Evolutionary conservation across 495 filamentous ascomycete genomes (phyloP), one percentile per base, ranked within the genome.

Genomic region (Tuber umbilicatum): DNA sequence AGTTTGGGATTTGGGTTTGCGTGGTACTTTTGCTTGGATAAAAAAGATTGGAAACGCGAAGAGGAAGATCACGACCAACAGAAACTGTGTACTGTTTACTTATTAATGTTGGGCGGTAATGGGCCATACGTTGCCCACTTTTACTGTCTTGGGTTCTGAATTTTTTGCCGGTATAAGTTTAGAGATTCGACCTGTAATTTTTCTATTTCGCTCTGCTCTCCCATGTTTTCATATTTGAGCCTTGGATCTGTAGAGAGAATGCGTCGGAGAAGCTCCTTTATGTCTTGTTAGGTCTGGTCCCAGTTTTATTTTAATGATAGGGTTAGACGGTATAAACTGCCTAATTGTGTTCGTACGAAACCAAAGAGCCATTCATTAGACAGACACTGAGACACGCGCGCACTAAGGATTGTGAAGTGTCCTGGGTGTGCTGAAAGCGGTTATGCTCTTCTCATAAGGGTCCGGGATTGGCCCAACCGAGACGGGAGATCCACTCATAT

Each of bases 121-220:
- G 55, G 55, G 55, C 27, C 55, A 35, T 64, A 16, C 45, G 45
- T 17, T 64, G 55, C 27, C 55, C 19, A 64, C 7, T 64, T 35
- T 64, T 35, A 31, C 14, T 6, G 27, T 35, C 14, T 31, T 64
- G 55, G 55, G 55, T 64, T 35, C 27, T 31, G 55, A 31, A 19
- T 64, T 64, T 64, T 64, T 35, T 17, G 27, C 55, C 55, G 55
- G 55, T 31, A 17, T 19, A 64, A 35, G 55, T 64, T 64, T 64
- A 64, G 55, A 64, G 55, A 64, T 64, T 31, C 55, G 55, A 64
- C 12, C 27, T 64, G 55, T 64, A 64, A 64, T 64, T 64, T 55
- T 35, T 35, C 23, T 35, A 64, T 35, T 64, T 64, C 31, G 0
- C 16, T 64, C 55, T 35, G 31, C 55, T 17, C n/a, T 64, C 12